Evolutionary conservation across 495 filamentous ascomycete species (phyloP), one percentile per base, ranked within the genome.

Genomic region (Penicillium herquei): DNA sequence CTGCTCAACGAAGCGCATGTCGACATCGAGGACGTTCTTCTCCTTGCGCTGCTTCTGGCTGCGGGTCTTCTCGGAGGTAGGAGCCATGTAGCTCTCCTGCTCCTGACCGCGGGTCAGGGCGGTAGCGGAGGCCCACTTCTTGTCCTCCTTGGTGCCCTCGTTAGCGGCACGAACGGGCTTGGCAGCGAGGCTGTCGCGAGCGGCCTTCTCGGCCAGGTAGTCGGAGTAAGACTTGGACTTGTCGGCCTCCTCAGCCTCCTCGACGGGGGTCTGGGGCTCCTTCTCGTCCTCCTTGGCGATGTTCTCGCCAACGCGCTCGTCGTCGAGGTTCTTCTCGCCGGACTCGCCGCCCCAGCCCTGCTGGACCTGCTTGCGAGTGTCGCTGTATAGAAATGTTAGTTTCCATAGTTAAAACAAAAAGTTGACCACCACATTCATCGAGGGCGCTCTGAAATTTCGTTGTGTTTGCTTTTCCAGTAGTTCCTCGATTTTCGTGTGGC

Each of bases 71-170:
- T 87, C 87, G 45, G 79, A 81, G 55, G 80, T 74, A 63, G 81
- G 90, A 66, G 87, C 75, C 69, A 97, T 84, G 80, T 88, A 96
- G 54, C 81, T 80, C 39, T 87, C 86, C 55, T 88, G 85, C 26
- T 83, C 79, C 49, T 91, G 83, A 43, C 0, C 14, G n/a, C 85
- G 88, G 71, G 75, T 68, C 55, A 97, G 69, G 55, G 89, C 79
- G 78, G 90, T 92, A 66, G 91, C 91, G 54, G 82, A 78, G 58
- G 88, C 87, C 89, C 91, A 96, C 82, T 97, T 96, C 82, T 93
- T 92, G 74, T 91, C 85, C 57, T 78, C 65, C 79, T 89, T 87
- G 76, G 68, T 77, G 65, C 91, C 94, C 78, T 96, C 92, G 78
- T 96, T 97, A 66, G 94, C 81, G 76, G 92, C 84, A 74, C 93